phyloP scores from a whole-genome alignment of 1,284 basidiomycete genomes.

The Pseudozyma tsukubaensis region DNA sequence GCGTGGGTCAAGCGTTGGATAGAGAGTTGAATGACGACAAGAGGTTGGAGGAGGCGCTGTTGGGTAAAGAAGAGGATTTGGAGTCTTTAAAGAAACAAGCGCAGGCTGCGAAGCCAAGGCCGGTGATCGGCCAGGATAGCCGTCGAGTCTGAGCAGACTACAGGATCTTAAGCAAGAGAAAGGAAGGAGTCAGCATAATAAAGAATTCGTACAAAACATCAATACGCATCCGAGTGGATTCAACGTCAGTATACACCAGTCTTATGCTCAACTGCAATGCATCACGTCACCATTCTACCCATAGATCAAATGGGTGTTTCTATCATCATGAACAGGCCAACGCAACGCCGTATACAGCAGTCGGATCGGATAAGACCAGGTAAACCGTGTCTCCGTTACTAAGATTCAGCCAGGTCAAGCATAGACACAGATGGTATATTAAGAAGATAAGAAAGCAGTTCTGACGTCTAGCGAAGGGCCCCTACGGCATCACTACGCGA shows the following conservation, averaged over 20 bases:
- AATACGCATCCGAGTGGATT: too few species aligned
- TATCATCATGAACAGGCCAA: too few species aligned
- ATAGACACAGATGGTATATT: constrained; percentile 1
- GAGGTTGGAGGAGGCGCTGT: constrained; percentile 42
- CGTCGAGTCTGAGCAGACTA: neutral
- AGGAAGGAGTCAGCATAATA: too few species aligned
- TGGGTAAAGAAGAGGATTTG: constrained; percentile 45
- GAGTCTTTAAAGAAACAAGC: constrained; percentile 19
- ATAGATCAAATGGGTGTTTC: too few species aligned
- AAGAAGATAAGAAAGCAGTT: neutral
- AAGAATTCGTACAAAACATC: too few species aligned
- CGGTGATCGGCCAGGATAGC: constrained; percentile 40
- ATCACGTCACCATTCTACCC: constrained; percentile 6
- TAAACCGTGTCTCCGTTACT: too few species aligned
- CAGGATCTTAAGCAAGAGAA: neutral
- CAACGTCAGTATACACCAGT: too few species aligned
- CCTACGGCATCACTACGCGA: neutral
- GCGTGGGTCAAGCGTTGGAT: constrained; percentile 32
- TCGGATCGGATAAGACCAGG: too few species aligned
- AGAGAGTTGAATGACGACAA: constrained; percentile 41
- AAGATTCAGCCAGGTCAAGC: neutral
- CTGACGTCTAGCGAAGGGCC: neutral
- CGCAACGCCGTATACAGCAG: too few species aligned
- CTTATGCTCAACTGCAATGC: constrained; percentile 1
- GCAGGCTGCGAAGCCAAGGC: constrained; percentile 11